Percentiles rank a stretch among this genome's conserved stretches.
These are phyloP conservation scores for Trichoderma guizhouense DNA, from an alignment of 2,329 filamentous ascomycete genomes.

Conservation along the genomic window DNA sequence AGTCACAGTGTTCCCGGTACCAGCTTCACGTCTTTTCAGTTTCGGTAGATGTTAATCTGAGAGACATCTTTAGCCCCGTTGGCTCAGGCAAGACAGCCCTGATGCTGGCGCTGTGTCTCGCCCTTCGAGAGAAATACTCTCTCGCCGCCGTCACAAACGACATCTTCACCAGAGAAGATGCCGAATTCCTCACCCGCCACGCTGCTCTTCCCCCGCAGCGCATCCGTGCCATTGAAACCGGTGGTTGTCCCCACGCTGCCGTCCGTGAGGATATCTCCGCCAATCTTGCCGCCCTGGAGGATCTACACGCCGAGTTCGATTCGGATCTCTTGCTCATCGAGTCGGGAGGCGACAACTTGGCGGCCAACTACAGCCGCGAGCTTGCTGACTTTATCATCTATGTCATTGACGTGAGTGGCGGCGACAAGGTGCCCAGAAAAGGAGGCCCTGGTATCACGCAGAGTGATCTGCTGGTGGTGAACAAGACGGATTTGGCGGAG, in stretches of 20 bases:
- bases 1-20: conserved; percentile 25
- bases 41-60: not conserved
- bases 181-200: conserved; percentile 91
- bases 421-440: conserved; percentile 95
- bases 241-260: conserved; percentile 93
- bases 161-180: conserved; percentile 97
- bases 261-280: conserved; percentile 95
- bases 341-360: conserved; percentile 91
- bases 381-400: conserved; percentile 98
- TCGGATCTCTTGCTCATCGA: conserved; percentile 89
- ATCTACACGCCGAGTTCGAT: conserved; percentile 75
- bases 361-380: conserved; percentile 93
- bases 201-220: conserved; percentile 76
- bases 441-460: conserved; percentile 96
- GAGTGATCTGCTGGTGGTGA: conserved; percentile 88
- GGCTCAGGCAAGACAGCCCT: conserved; percentile 96
- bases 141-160: conserved; percentile 97
- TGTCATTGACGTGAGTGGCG: conserved; percentile 94
- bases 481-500: conserved; percentile 94
- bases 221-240: conserved; percentile 95
- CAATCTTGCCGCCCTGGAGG: conserved; percentile 89
- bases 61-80: conserved; percentile 64
- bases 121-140: conserved; percentile 74
- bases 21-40: not conserved
- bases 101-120: conserved; percentile 88